Conservation (phyloP, 2,329 filamentous ascomycete species). For the Sphaerulina musiva region DNA sequence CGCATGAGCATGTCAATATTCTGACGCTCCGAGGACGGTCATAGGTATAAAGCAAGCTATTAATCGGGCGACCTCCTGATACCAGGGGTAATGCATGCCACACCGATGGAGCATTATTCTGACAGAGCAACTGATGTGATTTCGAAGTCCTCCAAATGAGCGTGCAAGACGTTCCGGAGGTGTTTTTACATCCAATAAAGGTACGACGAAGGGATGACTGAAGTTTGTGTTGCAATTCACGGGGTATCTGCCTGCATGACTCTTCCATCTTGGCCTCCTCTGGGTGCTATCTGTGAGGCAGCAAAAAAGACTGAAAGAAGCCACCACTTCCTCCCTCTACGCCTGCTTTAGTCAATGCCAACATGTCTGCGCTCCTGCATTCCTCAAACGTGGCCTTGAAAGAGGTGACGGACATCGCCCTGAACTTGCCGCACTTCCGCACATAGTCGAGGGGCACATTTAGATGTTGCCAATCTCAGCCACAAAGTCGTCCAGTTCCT, state of each 20-base stretch:
- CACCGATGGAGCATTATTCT: no score
- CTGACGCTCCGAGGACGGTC: no score
- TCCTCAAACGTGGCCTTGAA: neutral
- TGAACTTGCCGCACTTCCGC: neutral
- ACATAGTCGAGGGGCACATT: constrained; percentile 25
- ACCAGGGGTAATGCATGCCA: no score
- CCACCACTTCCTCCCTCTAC: neutral
- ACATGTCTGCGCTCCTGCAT: neutral
- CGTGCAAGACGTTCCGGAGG: no score
- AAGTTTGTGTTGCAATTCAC: no score
- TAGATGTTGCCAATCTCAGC: constrained; percentile 89
- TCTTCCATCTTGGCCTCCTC: neutral
- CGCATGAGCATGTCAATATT: no score
- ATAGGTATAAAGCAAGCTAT: no score
- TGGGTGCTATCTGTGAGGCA: constrained; percentile 1
- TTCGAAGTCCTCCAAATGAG: no score
- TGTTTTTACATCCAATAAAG: no score
- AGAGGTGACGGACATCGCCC: neutral
- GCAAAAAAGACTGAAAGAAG: neutral
- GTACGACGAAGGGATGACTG: no score
- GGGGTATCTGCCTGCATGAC: constrained; percentile 8
- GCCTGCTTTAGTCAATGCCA: neutral
- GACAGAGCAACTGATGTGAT: no score
- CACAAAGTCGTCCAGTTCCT: constrained; percentile 87
- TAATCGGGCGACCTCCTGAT: no score